A percentile compares a stretch with the other conserved stretches of the same genome.
Evolutionary conservation across 441 rosid genomes (phyloP).

Genomic region (Pelargonium citronellum): DNA sequence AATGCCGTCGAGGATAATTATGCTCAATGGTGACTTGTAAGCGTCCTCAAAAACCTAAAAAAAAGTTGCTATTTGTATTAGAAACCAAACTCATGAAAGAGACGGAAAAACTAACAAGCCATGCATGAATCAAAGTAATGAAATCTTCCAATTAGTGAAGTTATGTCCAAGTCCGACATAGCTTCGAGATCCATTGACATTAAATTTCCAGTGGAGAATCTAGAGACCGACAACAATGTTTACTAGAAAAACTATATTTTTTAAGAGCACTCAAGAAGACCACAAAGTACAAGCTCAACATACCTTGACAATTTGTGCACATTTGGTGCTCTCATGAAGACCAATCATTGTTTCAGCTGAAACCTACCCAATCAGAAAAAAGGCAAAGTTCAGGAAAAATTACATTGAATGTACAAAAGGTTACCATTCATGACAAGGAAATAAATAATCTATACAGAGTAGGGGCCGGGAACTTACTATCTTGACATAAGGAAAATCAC

Average conservation of each 20-base stretch:
- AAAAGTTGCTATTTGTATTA: conserved; percentile 15
- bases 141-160: conserved; percentile 10
- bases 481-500: conserved; percentile 95
- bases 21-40: conserved; percentile 90
- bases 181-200: not conserved
- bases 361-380: conserved; percentile 39
- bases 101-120: conserved; percentile 11
- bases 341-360: conserved; percentile 97
- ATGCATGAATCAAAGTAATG: conserved; percentile 9
- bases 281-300: conserved; percentile 20
- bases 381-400: conserved; percentile 16
- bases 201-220: not conserved
- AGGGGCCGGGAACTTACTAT: conserved; percentile 52
- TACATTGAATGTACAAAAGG: conserved; percentile 2
- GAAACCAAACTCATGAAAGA: not conserved
- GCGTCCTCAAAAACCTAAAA: conserved; percentile 94
- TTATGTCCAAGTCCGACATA: conserved; percentile 1
- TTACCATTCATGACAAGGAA: conserved; percentile 5
- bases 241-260: not conserved
- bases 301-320: conserved; percentile 91
- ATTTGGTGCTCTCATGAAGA: conserved; percentile 91
- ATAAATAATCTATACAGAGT: not conserved
- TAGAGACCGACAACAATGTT: not conserved
- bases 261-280: not conserved
- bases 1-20: conserved; percentile 87